Conservation (phyloP, 176 grass and related monocot genomes). For the Lolium perenne region DNA sequence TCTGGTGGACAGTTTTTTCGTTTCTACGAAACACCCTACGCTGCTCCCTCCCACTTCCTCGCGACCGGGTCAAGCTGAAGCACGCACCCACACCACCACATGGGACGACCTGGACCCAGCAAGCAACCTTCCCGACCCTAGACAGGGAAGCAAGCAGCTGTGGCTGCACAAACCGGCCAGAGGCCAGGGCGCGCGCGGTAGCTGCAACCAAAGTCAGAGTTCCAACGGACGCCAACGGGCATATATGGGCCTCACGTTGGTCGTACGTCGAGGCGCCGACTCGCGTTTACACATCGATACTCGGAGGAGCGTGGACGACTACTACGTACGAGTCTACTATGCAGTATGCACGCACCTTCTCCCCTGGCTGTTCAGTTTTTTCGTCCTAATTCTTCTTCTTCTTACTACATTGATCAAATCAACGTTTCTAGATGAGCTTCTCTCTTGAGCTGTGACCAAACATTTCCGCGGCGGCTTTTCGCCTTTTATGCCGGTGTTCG, state of each 20-base stretch:
- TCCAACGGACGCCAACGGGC: conserved; percentile 4
- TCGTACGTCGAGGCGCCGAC: background rate
- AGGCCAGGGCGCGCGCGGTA: background rate
- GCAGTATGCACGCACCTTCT: conserved; percentile 1
- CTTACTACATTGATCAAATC: background rate
- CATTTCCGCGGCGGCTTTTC: background rate
- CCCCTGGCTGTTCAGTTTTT: background rate
- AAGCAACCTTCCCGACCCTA: background rate
- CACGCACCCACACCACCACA: background rate
- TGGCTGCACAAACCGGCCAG: background rate
- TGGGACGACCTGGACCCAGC: background rate
- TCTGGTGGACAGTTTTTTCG: background rate
- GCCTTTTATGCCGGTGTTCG: background rate
- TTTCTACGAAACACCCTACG: background rate
- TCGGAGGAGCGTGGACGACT: background rate
- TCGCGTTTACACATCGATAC: background rate
- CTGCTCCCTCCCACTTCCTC: background rate
- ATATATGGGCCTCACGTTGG: background rate
- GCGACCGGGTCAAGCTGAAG: background rate
- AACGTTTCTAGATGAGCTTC: background rate
- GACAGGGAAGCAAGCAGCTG: background rate
- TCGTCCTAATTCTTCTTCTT: background rate
- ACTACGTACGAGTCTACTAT: no score
- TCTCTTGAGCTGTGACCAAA: background rate
- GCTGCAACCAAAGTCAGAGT: background rate